Evolutionary conservation across 768 basidiomycete genomes (phyloP).

Genomic region (Tulasnella sp.): DNA sequence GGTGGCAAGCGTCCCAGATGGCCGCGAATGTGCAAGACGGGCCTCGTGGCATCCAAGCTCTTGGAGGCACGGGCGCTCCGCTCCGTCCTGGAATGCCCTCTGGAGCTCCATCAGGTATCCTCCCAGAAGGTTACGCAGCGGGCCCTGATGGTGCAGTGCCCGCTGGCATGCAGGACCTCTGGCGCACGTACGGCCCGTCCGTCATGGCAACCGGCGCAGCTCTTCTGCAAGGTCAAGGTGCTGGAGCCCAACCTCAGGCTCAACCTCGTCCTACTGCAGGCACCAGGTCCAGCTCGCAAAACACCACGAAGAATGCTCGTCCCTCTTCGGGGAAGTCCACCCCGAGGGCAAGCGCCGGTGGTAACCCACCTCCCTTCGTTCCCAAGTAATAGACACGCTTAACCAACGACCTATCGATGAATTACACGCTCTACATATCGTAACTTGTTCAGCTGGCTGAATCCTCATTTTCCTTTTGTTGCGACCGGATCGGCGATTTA

Average conservation of each 20-base stretch:
- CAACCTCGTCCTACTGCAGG: background rate
- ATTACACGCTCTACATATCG: background rate
- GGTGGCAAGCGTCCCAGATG: slow-evolving; percentile 7
- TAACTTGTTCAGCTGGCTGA: background rate
- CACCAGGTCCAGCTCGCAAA: background rate
- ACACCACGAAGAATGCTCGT: background rate
- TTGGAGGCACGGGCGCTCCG: slow-evolving; percentile 2
- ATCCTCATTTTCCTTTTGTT: background rate
- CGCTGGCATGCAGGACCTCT: slow-evolving; percentile 59
- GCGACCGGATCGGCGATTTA: background rate
- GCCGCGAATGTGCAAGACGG: slow-evolving; percentile 4
- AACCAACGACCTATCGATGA: background rate
- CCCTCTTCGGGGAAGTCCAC: background rate
- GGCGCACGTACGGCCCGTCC: slow-evolving; percentile 67
- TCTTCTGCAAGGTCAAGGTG: background rate
- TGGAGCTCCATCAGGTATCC: background rate
- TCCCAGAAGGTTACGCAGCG: background rate
- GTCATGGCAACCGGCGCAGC: slow-evolving; percentile 39
- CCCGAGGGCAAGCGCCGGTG: background rate
- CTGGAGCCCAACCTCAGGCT: background rate
- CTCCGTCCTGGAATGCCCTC: background rate
- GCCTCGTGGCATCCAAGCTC: slow-evolving; percentile 5
- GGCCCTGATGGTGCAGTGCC: slow-evolving; percentile 29
- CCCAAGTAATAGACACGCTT: background rate
- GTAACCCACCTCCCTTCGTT: background rate